Evolutionary conservation across 2,329 filamentous ascomycete genomes (phyloP).

Genomic region (Trichophyton benhamiae): DNA sequence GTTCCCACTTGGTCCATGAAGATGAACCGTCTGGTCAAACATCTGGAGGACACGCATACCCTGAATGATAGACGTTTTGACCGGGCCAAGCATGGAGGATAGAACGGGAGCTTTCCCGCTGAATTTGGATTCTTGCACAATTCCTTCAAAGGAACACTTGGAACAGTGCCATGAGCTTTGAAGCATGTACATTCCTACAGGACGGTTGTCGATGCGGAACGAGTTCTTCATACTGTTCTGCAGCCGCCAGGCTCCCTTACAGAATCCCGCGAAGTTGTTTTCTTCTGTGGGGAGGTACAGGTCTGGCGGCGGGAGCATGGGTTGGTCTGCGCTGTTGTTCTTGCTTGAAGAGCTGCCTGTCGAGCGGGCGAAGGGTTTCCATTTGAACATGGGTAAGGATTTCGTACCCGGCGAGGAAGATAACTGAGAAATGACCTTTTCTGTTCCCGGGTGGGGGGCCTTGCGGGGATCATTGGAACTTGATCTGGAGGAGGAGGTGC

Average conservation of each 20-base stretch:
- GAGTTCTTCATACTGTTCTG: slow-evolving; percentile 25
- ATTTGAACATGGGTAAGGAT: neutral
- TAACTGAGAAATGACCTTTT: neutral
- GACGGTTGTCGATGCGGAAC: slow-evolving; percentile 19
- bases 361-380: neutral
- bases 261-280: slow-evolving; percentile 32
- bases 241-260: slow-evolving; percentile 35
- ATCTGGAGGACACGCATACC: slow-evolving; percentile 7
- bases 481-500: neutral
- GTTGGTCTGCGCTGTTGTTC: neutral
- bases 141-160: slow-evolving; percentile 35
- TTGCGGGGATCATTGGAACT: neutral
- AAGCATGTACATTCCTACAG: slow-evolving; percentile 21
- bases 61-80: neutral
- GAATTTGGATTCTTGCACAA: slow-evolving; percentile 16
- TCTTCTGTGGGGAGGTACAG: slow-evolving; percentile 25
- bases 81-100: slow-evolving; percentile 8
- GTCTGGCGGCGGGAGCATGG: neutral
- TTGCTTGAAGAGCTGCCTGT: neutral
- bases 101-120: slow-evolving; percentile 13
- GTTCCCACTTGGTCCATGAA: slow-evolving; percentile 23
- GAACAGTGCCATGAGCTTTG: slow-evolving; percentile 28
- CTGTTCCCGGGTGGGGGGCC: neutral
- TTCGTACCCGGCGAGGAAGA: neutral
- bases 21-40: slow-evolving; percentile 23